phyloP scores from a whole-genome alignment of 345 rosid genomes.

The Alliaria petiolata region DNA sequence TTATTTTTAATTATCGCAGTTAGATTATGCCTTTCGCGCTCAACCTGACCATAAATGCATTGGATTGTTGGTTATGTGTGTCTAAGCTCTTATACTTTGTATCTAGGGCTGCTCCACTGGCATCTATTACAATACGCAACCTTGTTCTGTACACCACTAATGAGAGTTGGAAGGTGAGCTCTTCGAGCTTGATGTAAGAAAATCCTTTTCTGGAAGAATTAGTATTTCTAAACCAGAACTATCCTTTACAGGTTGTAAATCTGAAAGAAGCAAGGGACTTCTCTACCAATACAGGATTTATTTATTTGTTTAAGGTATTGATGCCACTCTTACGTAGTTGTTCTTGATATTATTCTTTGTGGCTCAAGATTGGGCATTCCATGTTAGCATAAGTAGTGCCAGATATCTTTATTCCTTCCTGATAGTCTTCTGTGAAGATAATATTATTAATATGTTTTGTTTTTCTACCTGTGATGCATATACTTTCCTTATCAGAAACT shows the following conservation, averaged over 20 bases:
- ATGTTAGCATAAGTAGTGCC: background rate
- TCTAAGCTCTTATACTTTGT: conserved; percentile 25
- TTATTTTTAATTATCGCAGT: background rate
- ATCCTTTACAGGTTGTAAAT: conserved; percentile 65
- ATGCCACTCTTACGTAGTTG: background rate
- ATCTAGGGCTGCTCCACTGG: conserved; percentile 90
- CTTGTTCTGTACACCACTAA: conserved; percentile 80
- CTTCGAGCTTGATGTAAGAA: conserved; percentile 1
- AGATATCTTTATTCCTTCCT: conserved; percentile 8
- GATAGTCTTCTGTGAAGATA: conserved; percentile 1
- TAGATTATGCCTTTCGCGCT: background rate
- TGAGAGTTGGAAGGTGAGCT: conserved; percentile 89
- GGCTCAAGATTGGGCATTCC: conserved; percentile 6
- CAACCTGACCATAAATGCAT: background rate
- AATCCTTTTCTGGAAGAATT: background rate
- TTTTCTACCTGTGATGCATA: conserved; percentile 32
- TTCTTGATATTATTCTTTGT: conserved; percentile 2
- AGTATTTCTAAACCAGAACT: background rate
- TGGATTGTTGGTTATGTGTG: background rate
- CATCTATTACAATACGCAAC: conserved; percentile 86
- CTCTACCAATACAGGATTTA: conserved; percentile 64
- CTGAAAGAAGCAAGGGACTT: conserved; percentile 98
- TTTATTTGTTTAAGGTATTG: conserved; percentile 89
- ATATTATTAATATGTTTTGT: conserved; percentile 9
- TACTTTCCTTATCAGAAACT: conserved; percentile 69